phyloP scores from a whole-genome alignment of 1,284 basidiomycete genomes.

The Schizophyllum amplum region DNA sequence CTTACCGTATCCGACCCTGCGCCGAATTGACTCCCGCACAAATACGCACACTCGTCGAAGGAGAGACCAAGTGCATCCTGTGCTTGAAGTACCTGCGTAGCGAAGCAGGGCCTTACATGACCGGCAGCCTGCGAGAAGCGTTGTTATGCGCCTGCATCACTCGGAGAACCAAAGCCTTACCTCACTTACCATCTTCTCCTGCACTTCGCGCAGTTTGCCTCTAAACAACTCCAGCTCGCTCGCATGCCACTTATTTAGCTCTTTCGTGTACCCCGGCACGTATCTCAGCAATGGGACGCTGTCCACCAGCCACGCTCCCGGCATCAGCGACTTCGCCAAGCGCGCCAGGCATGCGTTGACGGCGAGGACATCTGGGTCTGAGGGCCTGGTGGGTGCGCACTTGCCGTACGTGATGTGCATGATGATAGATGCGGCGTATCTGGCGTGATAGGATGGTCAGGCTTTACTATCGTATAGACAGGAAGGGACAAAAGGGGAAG shows the following conservation, averaged over 20 bases:
- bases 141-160: neutral
- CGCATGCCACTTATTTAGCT: constrained; percentile 40
- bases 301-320: too few relatives aligned
- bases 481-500: too few relatives aligned
- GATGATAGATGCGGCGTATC: constrained; percentile 57
- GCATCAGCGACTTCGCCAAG: constrained; percentile 42
- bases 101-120: constrained; percentile 38
- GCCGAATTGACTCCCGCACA: constrained; percentile 56
- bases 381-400: constrained; percentile 33
- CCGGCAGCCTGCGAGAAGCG: constrained; percentile 25
- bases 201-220: constrained; percentile 36
- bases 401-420: constrained; percentile 63
- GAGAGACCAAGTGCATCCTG: constrained; percentile 40
- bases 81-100: constrained; percentile 47
- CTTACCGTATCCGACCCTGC: constrained; percentile 54
- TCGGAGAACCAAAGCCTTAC: neutral
- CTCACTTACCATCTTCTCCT: constrained; percentile 32
- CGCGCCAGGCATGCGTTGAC: constrained; percentile 41
- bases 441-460: constrained; percentile 19
- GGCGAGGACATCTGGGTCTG: constrained; percentile 48
- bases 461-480: neutral
- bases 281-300: constrained; percentile 48
- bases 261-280: constrained; percentile 49
- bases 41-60: constrained; percentile 47
- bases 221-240: constrained; percentile 54